Evolutionary conservation across 352 stramenopile genomes (phyloP).

Genomic region (Elongisporangium senticosum): DNA sequence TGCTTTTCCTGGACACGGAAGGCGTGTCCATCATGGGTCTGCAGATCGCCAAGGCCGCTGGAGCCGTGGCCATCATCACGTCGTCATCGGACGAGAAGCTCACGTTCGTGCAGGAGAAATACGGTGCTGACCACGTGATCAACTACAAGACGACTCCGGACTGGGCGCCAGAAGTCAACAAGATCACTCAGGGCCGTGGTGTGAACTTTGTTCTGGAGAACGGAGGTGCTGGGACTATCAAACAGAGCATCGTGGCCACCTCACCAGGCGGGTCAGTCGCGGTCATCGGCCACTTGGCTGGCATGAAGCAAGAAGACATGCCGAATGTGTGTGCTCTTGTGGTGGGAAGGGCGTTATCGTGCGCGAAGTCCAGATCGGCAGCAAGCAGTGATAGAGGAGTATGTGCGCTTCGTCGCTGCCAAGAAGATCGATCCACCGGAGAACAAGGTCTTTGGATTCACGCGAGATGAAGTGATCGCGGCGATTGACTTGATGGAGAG

Average conservation of each 20-base stretch:
- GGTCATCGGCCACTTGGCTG: slow-evolving; percentile 20
- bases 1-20: slow-evolving; percentile 20
- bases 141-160: slow-evolving; percentile 27
- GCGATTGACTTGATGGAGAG: slow-evolving; percentile 20
- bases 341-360: slow-evolving; percentile 14
- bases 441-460: slow-evolving; percentile 23
- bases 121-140: slow-evolving; percentile 22
- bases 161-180: slow-evolving; percentile 19
- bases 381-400: slow-evolving; percentile 15
- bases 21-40: slow-evolving; percentile 24
- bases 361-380: slow-evolving; percentile 16
- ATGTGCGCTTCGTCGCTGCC: slow-evolving; percentile 16
- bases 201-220: slow-evolving; percentile 30
- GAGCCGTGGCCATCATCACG: slow-evolving; percentile 25
- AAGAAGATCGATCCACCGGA: slow-evolving; percentile 20
- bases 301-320: slow-evolving; percentile 25
- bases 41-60: slow-evolving; percentile 24
- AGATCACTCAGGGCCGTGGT: slow-evolving; percentile 16
- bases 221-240: slow-evolving; percentile 25
- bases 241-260: slow-evolving; percentile 23
- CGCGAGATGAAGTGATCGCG: slow-evolving; percentile 12
- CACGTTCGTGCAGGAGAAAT: slow-evolving; percentile 21
- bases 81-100: slow-evolving; percentile 22
- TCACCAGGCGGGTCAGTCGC: slow-evolving; percentile 21
- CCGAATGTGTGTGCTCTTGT: slow-evolving; percentile 17